A percentile compares a stretch with the other conserved stretches of the same genome.
phyloP scores from a whole-genome alignment of 2,329 filamentous ascomycete genomes.

The Venturiaceae sp. region DNA sequence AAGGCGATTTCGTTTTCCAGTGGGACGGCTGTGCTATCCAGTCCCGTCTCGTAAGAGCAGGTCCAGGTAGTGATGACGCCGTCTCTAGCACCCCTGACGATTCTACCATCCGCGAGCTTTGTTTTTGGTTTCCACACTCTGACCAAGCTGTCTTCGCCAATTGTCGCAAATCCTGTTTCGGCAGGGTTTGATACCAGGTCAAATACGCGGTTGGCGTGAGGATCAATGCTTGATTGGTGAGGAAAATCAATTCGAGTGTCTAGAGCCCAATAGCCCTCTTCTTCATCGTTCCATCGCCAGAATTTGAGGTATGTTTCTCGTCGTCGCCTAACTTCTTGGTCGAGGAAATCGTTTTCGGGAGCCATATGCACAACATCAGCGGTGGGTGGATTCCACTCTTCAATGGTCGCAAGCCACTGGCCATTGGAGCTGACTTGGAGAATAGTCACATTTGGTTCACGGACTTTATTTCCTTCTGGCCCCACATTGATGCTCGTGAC shows the following conservation, averaged over 20 bases:
- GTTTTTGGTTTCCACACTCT: conserved; percentile 73
- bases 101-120: conserved; percentile 57
- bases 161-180: conserved; percentile 66
- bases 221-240: conserved; percentile 48
- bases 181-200: conserved; percentile 63
- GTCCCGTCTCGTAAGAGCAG: conserved; percentile 15
- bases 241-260: conserved; percentile 77
- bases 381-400: conserved; percentile 74
- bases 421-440: conserved; percentile 72
- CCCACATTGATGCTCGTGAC: conserved; percentile 71
- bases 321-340: conserved; percentile 36
- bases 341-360: conserved; percentile 11
- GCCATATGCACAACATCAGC: conserved; percentile 55
- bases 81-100: conserved; percentile 48
- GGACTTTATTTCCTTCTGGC: conserved; percentile 59
- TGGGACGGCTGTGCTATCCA: conserved; percentile 11
- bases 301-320: conserved; percentile 82
- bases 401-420: conserved; percentile 81
- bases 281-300: conserved; percentile 59
- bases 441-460: conserved; percentile 68
- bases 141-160: conserved; percentile 70
- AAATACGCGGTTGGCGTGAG: conserved; percentile 49
- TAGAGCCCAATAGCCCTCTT: conserved; percentile 54
- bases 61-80: conserved; percentile 53
- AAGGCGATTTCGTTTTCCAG: conserved; percentile 20